phyloP scores from a whole-genome alignment of 768 basidiomycete genomes.

The Multifurca ochricompacta region DNA sequence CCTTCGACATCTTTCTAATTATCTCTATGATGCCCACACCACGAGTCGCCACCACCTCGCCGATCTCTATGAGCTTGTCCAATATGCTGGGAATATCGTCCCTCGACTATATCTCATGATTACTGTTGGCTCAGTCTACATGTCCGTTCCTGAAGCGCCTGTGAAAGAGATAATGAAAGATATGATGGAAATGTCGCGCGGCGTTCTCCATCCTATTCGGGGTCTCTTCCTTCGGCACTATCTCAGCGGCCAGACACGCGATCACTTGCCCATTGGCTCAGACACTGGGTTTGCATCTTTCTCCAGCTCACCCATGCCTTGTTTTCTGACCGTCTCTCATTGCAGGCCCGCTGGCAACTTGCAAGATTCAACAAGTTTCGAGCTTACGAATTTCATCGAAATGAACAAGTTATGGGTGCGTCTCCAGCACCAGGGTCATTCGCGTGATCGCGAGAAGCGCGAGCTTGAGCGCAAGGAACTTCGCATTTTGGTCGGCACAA shows the following conservation, averaged over 20 bases:
- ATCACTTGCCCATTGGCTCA: constrained; percentile 84
- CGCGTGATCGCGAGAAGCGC: constrained; percentile 93
- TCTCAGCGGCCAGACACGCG: constrained; percentile 92
- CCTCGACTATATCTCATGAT: constrained; percentile 97
- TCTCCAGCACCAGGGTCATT: constrained; percentile 95
- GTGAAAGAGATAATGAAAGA: constrained; percentile 99
- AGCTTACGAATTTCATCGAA: constrained; percentile 97
- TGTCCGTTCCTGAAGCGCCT: constrained; percentile 95
- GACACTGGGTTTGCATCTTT: constrained; percentile 61
- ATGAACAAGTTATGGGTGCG: constrained; percentile 99
- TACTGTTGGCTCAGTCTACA: constrained; percentile 97
- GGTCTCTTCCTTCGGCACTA: constrained; percentile 96
- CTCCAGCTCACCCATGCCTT: not conserved
- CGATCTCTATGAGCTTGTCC: constrained; percentile 98
- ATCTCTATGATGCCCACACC: constrained; percentile 93
- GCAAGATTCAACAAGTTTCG: constrained; percentile 92
- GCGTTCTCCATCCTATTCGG: constrained; percentile 94
- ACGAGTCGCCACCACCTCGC: constrained; percentile 91
- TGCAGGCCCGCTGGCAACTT: constrained; percentile 78
- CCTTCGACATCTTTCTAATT: constrained; percentile 88
- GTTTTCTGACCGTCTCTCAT: not conserved
- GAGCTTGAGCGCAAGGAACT: constrained; percentile 94
- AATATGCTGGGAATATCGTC: constrained; percentile 96
- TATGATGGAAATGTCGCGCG: constrained; percentile 99
- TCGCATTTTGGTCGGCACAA: constrained; percentile 94